phyloP scores from a whole-genome alignment of 257 asterid species.

The Cinchona pubescens region DNA sequence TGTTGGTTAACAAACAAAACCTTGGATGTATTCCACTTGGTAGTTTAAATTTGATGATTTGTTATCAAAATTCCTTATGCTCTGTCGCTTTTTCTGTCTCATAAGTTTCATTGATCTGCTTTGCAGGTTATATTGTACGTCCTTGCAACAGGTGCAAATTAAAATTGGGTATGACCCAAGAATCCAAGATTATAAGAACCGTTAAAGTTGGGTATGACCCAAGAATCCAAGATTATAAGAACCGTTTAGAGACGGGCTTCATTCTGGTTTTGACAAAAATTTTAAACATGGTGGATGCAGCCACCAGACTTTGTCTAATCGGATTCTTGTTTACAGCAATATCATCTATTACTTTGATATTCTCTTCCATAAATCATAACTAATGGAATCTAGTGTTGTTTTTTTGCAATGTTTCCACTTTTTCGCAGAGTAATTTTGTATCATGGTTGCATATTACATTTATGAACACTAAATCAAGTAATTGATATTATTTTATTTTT shows the following conservation, averaged over 20 bases:
- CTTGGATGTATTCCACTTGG: too few species aligned
- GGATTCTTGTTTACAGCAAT: slow-evolving; percentile 36
- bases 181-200: too few species aligned
- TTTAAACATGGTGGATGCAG: slow-evolving; percentile 33
- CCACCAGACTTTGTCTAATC: slow-evolving; percentile 44
- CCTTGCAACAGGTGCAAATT: slow-evolving; percentile 42
- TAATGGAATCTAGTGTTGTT: too few species aligned
- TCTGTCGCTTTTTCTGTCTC: too few species aligned
- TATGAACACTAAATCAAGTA: background rate
- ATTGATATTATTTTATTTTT: background rate
- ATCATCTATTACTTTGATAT: slow-evolving; percentile 46
- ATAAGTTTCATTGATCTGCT: background rate
- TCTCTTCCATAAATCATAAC: background rate
- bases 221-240: slow-evolving; percentile 25
- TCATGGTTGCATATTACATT: background rate
- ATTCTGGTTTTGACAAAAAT: slow-evolving; percentile 4
- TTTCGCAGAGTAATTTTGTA: background rate
- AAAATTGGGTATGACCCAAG: slow-evolving; percentile 43
- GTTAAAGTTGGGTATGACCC: slow-evolving; percentile 43
- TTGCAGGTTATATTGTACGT: slow-evolving; percentile 36
- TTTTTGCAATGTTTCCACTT: background rate
- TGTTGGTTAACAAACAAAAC: too few species aligned
- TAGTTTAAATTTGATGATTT: too few species aligned
- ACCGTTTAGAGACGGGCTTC: background rate
- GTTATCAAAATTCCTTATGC: too few species aligned